phyloP scores from a whole-genome alignment of 1,284 basidiomycete species.

The Xerocomus nothofagi region DNA sequence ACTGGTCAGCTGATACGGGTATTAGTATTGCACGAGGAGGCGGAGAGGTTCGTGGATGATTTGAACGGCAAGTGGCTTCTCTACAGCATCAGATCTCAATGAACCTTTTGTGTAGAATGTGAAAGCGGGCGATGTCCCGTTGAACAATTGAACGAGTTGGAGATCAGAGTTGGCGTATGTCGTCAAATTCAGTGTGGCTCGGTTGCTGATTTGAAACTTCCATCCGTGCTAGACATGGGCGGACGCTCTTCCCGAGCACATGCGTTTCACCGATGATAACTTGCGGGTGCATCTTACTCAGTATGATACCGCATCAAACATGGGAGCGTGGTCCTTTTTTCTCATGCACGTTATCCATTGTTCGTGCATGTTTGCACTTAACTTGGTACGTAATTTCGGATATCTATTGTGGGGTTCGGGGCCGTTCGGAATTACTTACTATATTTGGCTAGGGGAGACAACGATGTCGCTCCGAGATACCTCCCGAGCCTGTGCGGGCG shows the following conservation, averaged over 20 bases:
- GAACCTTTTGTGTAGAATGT: slow-evolving; percentile 16
- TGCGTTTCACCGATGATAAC: slow-evolving; percentile 66
- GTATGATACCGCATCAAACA: slow-evolving; percentile 74
- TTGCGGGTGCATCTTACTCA: slow-evolving; percentile 67
- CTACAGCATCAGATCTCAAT: slow-evolving; percentile 3
- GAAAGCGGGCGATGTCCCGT: slow-evolving; percentile 25
- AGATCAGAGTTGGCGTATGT: slow-evolving; percentile 29
- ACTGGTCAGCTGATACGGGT: slow-evolving; percentile 71
- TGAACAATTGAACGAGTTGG: slow-evolving; percentile 27
- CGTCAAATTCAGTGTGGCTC: not conserved
- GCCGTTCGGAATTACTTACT: not conserved
- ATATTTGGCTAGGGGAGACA: slow-evolving; percentile 29
- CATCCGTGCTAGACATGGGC: slow-evolving; percentile 55
- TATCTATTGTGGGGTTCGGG: not conserved
- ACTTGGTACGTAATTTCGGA: slow-evolving; percentile 48
- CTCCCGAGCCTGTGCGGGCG: slow-evolving; percentile 47
- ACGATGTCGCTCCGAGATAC: slow-evolving; percentile 31
- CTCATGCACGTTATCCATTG: slow-evolving; percentile 70
- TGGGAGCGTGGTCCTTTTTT: slow-evolving; percentile 75
- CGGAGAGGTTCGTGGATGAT: slow-evolving; percentile 50
- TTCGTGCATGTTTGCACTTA: slow-evolving; percentile 61
- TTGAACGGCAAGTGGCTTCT: slow-evolving; percentile 24
- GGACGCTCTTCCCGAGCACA: slow-evolving; percentile 59
- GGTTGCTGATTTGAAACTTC: slow-evolving; percentile 5
- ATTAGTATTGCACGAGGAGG: slow-evolving; percentile 57